phyloP scores from a whole-genome alignment of 148 eudicot species.

The Arctostaphylos glauca region DNA sequence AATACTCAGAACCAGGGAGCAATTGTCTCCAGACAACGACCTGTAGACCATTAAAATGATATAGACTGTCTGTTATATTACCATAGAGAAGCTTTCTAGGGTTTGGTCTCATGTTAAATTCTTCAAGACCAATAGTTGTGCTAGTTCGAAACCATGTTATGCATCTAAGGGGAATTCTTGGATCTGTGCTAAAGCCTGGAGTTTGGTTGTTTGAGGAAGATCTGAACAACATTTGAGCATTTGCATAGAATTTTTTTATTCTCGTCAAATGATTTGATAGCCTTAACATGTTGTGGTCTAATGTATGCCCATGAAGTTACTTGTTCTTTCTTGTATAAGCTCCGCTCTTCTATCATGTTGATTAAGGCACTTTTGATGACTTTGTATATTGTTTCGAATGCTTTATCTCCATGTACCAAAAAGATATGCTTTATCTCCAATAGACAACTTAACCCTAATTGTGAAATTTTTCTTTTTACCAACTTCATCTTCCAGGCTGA shows the following conservation, averaged over 20 bases:
- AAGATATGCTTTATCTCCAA: not conserved
- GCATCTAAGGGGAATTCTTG: slow-evolving; percentile 88
- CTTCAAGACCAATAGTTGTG: not conserved
- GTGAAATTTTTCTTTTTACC: not conserved
- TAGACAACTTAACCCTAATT: not conserved
- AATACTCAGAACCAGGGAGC: too few species aligned
- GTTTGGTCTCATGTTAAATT: not conserved
- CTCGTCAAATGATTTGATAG: not conserved
- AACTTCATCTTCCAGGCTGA: slow-evolving; percentile 61
- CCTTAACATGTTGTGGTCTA: not conserved
- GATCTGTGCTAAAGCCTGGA: slow-evolving; percentile 97
- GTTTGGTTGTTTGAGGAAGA: slow-evolving; percentile 18
- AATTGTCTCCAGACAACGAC: too few species aligned
- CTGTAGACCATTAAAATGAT: not conserved
- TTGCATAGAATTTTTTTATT: not conserved
- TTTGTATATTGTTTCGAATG: not conserved
- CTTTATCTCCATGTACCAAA: not conserved
- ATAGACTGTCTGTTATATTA: not conserved
- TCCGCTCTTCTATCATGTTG: not conserved
- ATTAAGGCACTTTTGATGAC: not conserved
- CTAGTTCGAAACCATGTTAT: slow-evolving; percentile 94
- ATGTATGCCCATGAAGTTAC: not conserved
- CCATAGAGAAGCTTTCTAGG: not conserved
- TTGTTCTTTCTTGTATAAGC: not conserved
- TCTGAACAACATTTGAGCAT: not conserved